Evolutionary conservation across 2,329 filamentous ascomycete genomes (phyloP), one percentile per base, ranked within the genome.

Genomic region (Botrytis paeoniae): DNA sequence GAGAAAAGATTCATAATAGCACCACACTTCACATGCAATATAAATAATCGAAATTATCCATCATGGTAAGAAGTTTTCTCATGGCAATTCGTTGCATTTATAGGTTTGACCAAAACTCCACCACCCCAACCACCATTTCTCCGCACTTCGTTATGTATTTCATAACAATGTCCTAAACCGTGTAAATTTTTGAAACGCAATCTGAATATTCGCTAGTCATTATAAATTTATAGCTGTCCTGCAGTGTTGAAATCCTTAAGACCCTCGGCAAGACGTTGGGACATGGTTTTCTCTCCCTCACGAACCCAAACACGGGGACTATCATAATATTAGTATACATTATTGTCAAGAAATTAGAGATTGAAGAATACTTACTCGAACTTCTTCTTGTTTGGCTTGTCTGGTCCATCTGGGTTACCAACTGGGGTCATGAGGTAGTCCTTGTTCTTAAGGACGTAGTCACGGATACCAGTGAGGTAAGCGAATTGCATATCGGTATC

Each of bases 361-460:
- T 20, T 12, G 32, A 14, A 29, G 22, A 18, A 43, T n/a, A 37
- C 70, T 66, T 64, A 71, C 70, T 92, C 91, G 80, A 93, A 94
- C 86, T 87, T 91, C 87, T 98, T 98, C 93, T 99, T 99, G 91
- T 99, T 99, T 82, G 96, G 95, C 92, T 98, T 98, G 86, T 97
- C 93, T 32, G 90, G 91, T 75, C 95, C 95, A 69, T 98, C 95
- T 78, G 95, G 95, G 89, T 98, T 99, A 81, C 96, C 96, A 79
- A 99, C 92, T 81, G 93, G 89, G 75, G 88, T 90, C 86, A 89
- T 85, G 79, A 99, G 86, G 88, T 98, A 99, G 80, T 97, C 95
- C 86, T 97, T 95, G 89, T 98, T 98, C 83, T 90, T 92, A 81
- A 94, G 84, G 82, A 98, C 88, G 88, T 94, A 99, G 86, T 99